Evolutionary conservation across 2,329 filamentous ascomycete genomes (phyloP).

Genomic region (Pseudocercospora cruenta): DNA sequence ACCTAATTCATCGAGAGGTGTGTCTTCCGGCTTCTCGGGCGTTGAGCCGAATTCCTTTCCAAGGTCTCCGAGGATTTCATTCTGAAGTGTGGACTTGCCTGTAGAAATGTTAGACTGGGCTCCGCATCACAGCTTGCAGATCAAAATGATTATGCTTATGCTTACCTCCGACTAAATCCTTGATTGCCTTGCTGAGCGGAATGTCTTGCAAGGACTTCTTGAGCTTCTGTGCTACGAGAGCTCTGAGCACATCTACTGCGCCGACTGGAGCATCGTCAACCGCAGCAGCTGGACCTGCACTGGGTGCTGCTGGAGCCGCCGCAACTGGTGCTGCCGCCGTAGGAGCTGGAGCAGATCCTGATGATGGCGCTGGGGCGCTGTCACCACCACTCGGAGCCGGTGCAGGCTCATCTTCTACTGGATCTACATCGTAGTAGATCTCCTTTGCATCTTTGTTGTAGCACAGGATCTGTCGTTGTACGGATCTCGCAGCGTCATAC

Average conservation of each 20-base stretch:
- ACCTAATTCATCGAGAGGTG: constrained; percentile 91
- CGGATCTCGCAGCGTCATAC: constrained; percentile 93
- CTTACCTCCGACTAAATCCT: constrained; percentile 95
- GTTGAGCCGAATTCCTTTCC: constrained; percentile 98
- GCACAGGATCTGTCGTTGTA: constrained; percentile 96
- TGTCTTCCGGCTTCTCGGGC: constrained; percentile 97
- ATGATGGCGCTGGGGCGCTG: constrained; percentile 51
- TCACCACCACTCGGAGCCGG: constrained; percentile 57
- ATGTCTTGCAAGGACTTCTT: constrained; percentile 92
- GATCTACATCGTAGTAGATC: constrained; percentile 98
- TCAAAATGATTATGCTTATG: constrained; percentile 24
- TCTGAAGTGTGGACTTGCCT: constrained; percentile 98
- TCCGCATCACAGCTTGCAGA: not conserved
- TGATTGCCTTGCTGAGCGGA: constrained; percentile 94
- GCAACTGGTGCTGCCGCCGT: constrained; percentile 54
- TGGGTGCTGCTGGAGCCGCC: constrained; percentile 61
- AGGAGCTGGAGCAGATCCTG: constrained; percentile 50
- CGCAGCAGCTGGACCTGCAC: constrained; percentile 82
- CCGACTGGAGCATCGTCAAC: constrained; percentile 85
- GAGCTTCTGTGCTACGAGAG: constrained; percentile 92
- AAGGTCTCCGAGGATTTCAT: constrained; percentile 95
- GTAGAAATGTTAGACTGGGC: constrained; percentile 13
- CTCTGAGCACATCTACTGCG: constrained; percentile 85
- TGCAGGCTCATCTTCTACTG: constrained; percentile 80
- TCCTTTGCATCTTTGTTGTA: constrained; percentile 99